Percentiles rank a stretch among this genome's conserved stretches.
phyloP scores from a whole-genome alignment of 495 filamentous ascomycete species.

The Penicillium cosmopolitanum region DNA sequence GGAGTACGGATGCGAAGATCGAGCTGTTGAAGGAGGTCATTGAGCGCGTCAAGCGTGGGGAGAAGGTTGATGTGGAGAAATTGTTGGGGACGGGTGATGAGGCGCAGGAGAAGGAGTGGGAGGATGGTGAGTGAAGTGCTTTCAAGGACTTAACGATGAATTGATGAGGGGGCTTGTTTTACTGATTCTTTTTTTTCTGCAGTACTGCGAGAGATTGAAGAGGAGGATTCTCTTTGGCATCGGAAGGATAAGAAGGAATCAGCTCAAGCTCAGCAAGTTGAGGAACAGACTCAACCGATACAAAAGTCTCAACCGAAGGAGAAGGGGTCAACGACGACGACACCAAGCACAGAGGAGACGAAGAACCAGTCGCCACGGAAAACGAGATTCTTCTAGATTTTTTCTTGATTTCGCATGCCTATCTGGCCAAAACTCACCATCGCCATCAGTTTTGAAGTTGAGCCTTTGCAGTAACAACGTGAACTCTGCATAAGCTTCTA shows the following conservation, averaged over 20 bases:
- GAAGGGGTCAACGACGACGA: conserved; percentile 19
- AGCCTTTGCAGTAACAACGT: too few relatives aligned
- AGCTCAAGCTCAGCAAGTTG: conserved; percentile 5
- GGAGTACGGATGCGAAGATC: conserved; percentile 79
- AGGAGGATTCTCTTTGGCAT: conserved; percentile 70
- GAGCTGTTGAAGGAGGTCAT: conserved; percentile 79
- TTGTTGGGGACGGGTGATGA: conserved; percentile 79
- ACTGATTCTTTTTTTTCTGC: conserved; percentile 22
- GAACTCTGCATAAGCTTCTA: too few relatives aligned
- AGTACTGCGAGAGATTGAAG: conserved; percentile 82
- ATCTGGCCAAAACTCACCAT: background rate
- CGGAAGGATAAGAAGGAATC: conserved; percentile 25
- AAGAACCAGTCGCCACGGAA: conserved; percentile 30
- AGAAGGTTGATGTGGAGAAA: conserved; percentile 88
- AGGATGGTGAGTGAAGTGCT: conserved; percentile 64
- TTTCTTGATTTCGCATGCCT: background rate
- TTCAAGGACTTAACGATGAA: too few relatives aligned
- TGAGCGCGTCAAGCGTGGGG: conserved; percentile 77
- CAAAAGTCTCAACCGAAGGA: conserved; percentile 18
- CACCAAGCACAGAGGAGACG: conserved; percentile 15
- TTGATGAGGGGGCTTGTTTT: background rate
- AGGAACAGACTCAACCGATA: conserved; percentile 10
- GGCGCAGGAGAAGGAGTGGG: conserved; percentile 82
- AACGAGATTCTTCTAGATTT: conserved; percentile 38
- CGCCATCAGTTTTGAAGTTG: too few relatives aligned